Base-by-base conservation (phyloP, 1,284 basidiomycete genomes). In the Ceratobasidium sp. region DNA sequence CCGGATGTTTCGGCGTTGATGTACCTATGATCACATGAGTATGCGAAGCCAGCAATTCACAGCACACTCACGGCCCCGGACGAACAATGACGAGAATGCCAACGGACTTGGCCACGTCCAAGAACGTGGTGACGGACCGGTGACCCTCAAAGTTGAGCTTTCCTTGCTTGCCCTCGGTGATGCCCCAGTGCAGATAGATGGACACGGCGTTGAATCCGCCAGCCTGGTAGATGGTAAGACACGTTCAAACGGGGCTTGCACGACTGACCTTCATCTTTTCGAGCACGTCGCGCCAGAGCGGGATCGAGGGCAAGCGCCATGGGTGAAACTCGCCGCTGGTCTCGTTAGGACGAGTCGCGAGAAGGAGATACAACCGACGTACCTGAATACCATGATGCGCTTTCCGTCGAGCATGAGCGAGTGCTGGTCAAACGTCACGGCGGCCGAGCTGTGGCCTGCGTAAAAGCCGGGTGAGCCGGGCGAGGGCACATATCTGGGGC, bases 371-470 rank as follows among this genome's bases (percentile, higher is more conserved):
- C 26, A 26, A 9, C 4, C 61, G n/a, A 36, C 60, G 14, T 21
- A 58, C 59, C 30, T 28, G 30, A 57, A 57, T 3, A 67, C 41
- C 50, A 58, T 62, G 53, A 58, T 65, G 23, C 62, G 55, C 62
- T 57, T 57, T 43, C 62, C 61, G 52, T 73, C 72, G 12, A 69
- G 28, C 32, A 73, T 39, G 28, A 73, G 48, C 48, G 72, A 73
- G 53, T 73, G 53, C 39, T 67, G 61, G 50, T 73, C 72, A 43
- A 83, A 78, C 2, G 82, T 83, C 3, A 82, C 9, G 80, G 77
- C 16, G 81, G 79, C 30, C 77, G 78, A 0, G 82, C 82, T 72
- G 80, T 78, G 1, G 81, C 81, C 60, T 81, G 75, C 72, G 83
- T 83, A 73, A 83, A 84, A 30, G 76, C 78, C 43, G 76, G 75